Evolutionary conservation across 352 stramenopile genomes (phyloP).

Genomic region (Pythium angustatum): DNA sequence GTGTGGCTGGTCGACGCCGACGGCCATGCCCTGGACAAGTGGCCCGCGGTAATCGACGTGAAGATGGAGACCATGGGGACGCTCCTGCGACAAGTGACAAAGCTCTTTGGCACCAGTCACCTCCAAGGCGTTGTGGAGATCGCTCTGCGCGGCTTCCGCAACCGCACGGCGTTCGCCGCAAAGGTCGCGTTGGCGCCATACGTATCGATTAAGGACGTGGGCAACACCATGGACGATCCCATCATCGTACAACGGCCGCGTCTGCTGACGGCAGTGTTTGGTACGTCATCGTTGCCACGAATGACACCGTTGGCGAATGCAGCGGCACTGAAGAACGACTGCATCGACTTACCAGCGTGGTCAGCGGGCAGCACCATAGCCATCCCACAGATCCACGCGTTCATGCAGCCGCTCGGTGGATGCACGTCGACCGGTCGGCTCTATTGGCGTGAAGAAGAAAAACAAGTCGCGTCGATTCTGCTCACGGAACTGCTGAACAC

Average conservation of each 20-base stretch:
- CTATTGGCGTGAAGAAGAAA: slow-evolving; percentile 24
- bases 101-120: too few relatives aligned
- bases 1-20: too few relatives aligned
- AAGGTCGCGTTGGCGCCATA: not conserved
- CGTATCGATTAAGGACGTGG: not conserved
- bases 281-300: not conserved
- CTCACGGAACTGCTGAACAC: not conserved
- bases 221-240: not conserved
- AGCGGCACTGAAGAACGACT: not conserved
- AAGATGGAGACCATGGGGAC: too few relatives aligned
- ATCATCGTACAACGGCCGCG: not conserved
- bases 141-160: not conserved
- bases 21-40: too few relatives aligned
- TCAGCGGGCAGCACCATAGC: not conserved
- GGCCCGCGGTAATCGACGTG: too few relatives aligned
- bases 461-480: slow-evolving; percentile 8
- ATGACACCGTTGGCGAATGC: not conserved
- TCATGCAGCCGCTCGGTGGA: slow-evolving; percentile 17
- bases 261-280: not conserved
- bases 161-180: not conserved
- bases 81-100: too few relatives aligned
- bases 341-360: not conserved
- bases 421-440: slow-evolving; percentile 9
- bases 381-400: slow-evolving; percentile 11
- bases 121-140: not conserved